Base-by-base conservation (phyloP, 306 rosid genomes). In the Albizia julibrissin region DNA sequence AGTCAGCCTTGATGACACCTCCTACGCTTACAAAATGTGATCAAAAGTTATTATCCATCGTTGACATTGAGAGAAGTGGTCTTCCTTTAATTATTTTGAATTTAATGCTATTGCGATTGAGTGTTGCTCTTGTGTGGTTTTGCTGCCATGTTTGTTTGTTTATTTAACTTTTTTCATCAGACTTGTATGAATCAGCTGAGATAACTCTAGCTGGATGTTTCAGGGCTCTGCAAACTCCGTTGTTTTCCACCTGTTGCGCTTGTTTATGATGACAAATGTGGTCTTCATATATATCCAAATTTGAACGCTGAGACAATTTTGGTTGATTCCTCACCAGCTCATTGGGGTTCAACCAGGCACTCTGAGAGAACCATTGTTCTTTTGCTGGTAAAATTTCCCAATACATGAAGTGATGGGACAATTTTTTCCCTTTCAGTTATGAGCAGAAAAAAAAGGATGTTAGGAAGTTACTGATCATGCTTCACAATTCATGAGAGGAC, bases 211-310 rank as follows among this genome's bases (percentile, higher is more conserved):
- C 80, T 73, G 66, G 61, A 34, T 84, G 71, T 88, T 86, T 79
- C 86, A 96, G 99, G 90, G 89, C 93, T 96, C 50, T 96, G 99
- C 81, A 91, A 92, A 86, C 86, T 93, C 83, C 97, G 98, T 29
- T 96, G 99, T 89, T 96, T 96, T 80, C 99, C 99, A 37, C 98
- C 99, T 79, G 89, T 91, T 75, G 99, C 97, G 61, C 89, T 96
- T 46, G 98, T 93, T 75, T 96, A 98, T 98, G 99, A 96, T 88
- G 90, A 87, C n/a, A 89, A 83, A 77, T 87, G 97, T 80, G 98
- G 99, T 80, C 96, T 96, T 87, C 91, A 93, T 72, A 80, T 91
- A 82, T 96, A 87, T 86, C 97, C 94, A 46, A 91, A 93, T 87
- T 78, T 96, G 86, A 81, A 83, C 64, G 86, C 91, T 47, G 92